Conservation (phyloP, 805 yeast species). For the Hanseniaspora opuntiae region DNA sequence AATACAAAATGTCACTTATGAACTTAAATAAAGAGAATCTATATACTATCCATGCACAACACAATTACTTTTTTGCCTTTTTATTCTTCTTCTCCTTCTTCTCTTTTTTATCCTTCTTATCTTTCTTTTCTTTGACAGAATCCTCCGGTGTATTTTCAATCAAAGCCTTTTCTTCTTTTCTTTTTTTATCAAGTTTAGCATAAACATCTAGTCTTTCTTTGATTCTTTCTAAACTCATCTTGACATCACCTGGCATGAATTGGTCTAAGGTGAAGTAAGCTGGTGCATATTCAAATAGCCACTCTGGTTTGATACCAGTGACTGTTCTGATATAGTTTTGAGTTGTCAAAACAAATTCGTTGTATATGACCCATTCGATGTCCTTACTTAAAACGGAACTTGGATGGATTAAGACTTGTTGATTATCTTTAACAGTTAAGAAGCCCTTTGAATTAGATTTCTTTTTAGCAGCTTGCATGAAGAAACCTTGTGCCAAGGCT, state of each 20-base stretch:
- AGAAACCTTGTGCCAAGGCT: conserved; percentile 84
- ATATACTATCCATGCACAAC: neutral
- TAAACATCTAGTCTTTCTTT: conserved; percentile 36
- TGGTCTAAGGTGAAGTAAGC: conserved; percentile 51
- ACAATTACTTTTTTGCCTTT: neutral
- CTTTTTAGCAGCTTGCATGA: conserved; percentile 96
- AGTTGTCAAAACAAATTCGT: conserved; percentile 87
- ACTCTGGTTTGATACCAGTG: conserved; percentile 77
- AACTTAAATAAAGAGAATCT: neutral
- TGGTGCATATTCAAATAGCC: conserved; percentile 72
- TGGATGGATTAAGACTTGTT: conserved; percentile 89
- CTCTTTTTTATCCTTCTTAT: conserved; percentile 7
- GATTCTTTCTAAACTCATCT: conserved; percentile 51
- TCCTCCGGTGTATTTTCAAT: conserved; percentile 4
- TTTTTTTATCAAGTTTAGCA: conserved; percentile 24
- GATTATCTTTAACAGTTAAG: conserved; percentile 86
- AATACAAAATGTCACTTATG: neutral
- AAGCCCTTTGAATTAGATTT: conserved; percentile 70
- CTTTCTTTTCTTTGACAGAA: neutral
- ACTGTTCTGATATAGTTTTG: conserved; percentile 91
- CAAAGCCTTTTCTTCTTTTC: conserved; percentile 15
- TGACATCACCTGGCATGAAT: conserved; percentile 60
- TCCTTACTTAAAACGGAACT: conserved; percentile 79
- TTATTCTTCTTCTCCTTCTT: conserved; percentile 6
- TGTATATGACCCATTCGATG: conserved; percentile 86